Base-by-base conservation (phyloP, 257 asterid genomes). In the Penstemon davidsonii region DNA sequence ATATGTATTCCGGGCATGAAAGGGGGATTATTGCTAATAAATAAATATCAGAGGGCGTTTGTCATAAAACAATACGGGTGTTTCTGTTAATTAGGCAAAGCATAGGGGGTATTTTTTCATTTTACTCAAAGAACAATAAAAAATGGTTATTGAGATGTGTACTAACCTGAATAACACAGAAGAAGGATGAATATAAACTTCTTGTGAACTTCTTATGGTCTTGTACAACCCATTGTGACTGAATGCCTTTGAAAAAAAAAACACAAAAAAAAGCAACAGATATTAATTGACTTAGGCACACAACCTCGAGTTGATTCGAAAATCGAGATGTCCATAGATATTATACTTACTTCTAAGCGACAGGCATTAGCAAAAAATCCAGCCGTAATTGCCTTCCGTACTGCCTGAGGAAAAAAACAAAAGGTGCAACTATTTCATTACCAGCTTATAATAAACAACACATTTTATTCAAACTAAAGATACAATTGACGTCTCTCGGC, bases 311-410 rank as follows among this genome's bases (percentile, higher is more conserved):
- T 10, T 9, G 1, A 0, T 9, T 58, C 6, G 6, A 13, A n/a
- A 57, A 25, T 8, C 11, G n/a, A 9, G 12, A 10, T 8, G 43
- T 3, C 38, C 39, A 43, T 12, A 67, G 52, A 44, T 10, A 56
- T 54, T 55, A 65, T 73, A 84, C 95, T 73, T 78, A 88, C 99
- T 75, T 94, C 97, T 75, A 94, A 78, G 55, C 86, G 95, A 74
- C 96, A 89, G 58, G 99, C 97, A 83, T 90, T 88, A 60, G 96
- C 83, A 2, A 93, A 94, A 84, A 88, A 94, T 43, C 97, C 99
- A 65, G 95, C 90, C 37, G 91, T 86, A 66, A 94, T 70, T 64
- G 99, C 91, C 80, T 87, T 90, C 79, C 96, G 86, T 73, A 94
- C 84, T n/a, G 66, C 91, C 99, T 94, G 96, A 60, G 72, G 71